Conservation (phyloP, 2,329 filamentous ascomycete species). For the Myriangium duriaei region DNA sequence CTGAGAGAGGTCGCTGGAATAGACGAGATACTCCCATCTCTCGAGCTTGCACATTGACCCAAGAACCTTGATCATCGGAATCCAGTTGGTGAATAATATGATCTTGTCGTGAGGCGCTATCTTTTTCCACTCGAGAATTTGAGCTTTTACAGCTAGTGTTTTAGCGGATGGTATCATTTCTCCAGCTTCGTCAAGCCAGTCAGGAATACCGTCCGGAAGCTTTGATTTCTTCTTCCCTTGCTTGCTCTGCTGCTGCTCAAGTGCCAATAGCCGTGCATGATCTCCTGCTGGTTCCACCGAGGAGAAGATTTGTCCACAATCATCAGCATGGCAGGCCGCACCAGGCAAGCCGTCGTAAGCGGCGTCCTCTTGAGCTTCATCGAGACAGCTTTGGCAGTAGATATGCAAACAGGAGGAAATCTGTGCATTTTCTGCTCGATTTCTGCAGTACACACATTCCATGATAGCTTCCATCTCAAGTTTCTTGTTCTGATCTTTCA, state of each 20-base stretch:
- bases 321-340: slow-evolving; percentile 1
- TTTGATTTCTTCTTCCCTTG: slow-evolving; percentile 14
- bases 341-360: slow-evolving; percentile 8
- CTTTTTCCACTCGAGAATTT: slow-evolving; percentile 32
- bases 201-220: slow-evolving; percentile 7
- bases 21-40: slow-evolving; percentile 36
- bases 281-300: background rate
- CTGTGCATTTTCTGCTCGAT: slow-evolving; percentile 26
- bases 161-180: slow-evolving; percentile 33
- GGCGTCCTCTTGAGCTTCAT: slow-evolving; percentile 19
- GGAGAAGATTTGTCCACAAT: slow-evolving; percentile 16
- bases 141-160: slow-evolving; percentile 33
- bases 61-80: slow-evolving; percentile 41
- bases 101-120: slow-evolving; percentile 41
- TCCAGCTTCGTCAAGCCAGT: slow-evolving; percentile 28
- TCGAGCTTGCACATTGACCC: slow-evolving; percentile 37
- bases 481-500: slow-evolving; percentile 24
- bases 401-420: slow-evolving; percentile 44
- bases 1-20: slow-evolving; percentile 38
- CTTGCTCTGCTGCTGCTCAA: slow-evolving; percentile 11
- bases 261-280: background rate
- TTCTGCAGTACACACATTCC: slow-evolving; percentile 7
- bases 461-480: slow-evolving; percentile 17
- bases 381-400: slow-evolving; percentile 41
- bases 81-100: slow-evolving; percentile 49